These are phyloP conservation scores for Mucor plumbeus DNA, from an alignment of 371 early-diverging fungal genomes.

Conservation along the genomic window DNA sequence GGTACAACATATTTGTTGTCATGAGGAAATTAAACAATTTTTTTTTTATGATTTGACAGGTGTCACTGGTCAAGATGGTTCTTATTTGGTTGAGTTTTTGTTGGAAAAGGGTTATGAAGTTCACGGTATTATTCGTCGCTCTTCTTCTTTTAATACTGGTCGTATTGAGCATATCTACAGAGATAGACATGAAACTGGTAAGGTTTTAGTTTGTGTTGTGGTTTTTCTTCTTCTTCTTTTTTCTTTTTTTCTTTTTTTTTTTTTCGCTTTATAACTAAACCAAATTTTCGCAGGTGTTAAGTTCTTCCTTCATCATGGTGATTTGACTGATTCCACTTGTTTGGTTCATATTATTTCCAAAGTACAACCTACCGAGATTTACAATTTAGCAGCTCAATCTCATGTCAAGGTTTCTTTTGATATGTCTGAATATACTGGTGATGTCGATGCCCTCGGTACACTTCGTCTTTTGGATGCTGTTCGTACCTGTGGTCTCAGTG, in stretches of 20 bases:
- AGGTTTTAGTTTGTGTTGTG: conserved; percentile 12
- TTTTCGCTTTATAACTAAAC: no score
- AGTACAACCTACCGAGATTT: conserved; percentile 81
- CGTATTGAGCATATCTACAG: conserved; percentile 83
- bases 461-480: conserved; percentile 84
- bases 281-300: conserved; percentile 56
- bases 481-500: conserved; percentile 75
- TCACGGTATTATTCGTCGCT: conserved; percentile 85
- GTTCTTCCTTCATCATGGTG: conserved; percentile 86
- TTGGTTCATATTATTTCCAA: conserved; percentile 78
- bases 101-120: conserved; percentile 82
- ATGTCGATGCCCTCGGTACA: conserved; percentile 86
- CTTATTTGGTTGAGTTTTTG: conserved; percentile 79
- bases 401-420: conserved; percentile 91
- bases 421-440: conserved; percentile 89
- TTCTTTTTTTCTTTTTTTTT: not conserved
- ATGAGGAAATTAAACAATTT: no score
- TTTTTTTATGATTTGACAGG: conserved; percentile 37
- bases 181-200: conserved; percentile 69
- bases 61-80: conserved; percentile 88
- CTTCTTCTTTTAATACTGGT: conserved; percentile 86
- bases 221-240: not conserved
- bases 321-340: conserved; percentile 84
- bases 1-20: not conserved
- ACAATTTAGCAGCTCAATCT: conserved; percentile 81